Conservation (phyloP, 2,329 filamentous ascomycete genomes). For the Thelonectria rubi region DNA sequence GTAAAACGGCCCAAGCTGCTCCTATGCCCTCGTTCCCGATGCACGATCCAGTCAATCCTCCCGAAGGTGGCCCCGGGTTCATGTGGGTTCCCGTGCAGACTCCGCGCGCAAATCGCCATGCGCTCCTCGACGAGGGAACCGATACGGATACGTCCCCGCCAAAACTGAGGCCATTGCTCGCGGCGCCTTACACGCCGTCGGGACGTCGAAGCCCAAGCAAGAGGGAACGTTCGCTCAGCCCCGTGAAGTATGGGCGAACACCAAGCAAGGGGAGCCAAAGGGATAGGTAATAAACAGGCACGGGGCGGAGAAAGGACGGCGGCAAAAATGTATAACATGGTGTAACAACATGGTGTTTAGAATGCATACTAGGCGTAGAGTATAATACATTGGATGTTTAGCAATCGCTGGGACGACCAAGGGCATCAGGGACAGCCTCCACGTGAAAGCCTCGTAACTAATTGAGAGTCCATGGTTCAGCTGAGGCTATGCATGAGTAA, state of each 20-base stretch:
- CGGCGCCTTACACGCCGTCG: conserved; percentile 58
- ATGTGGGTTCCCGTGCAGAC: conserved; percentile 63
- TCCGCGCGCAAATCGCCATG: conserved; percentile 54
- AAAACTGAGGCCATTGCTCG: conserved; percentile 52
- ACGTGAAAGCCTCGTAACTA: neutral
- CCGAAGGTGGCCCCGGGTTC: conserved; percentile 53
- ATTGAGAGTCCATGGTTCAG: neutral
- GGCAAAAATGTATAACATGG: conserved; percentile 35
- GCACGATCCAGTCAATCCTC: conserved; percentile 40
- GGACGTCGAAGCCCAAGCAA: conserved; percentile 60
- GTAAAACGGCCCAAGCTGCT: conserved; percentile 42
- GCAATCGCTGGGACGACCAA: neutral
- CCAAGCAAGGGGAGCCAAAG: conserved; percentile 47
- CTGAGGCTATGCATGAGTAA: neutral
- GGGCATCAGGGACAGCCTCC: neutral
- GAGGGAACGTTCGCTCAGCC: conserved; percentile 58
- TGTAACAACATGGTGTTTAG: conserved; percentile 27
- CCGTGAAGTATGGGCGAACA: conserved; percentile 54
- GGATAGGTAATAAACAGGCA: conserved; percentile 15
- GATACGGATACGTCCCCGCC: conserved; percentile 63
- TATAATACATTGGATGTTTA: conserved; percentile 25
- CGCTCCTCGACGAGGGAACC: conserved; percentile 55
- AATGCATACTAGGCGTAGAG: conserved; percentile 27
- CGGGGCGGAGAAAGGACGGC: conserved; percentile 9
- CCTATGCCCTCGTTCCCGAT: conserved; percentile 35